These are phyloP conservation scores for Moesziomyces globuligerus DNA, from an alignment of 1,284 basidiomycete genomes.

Conservation along the genomic window DNA sequence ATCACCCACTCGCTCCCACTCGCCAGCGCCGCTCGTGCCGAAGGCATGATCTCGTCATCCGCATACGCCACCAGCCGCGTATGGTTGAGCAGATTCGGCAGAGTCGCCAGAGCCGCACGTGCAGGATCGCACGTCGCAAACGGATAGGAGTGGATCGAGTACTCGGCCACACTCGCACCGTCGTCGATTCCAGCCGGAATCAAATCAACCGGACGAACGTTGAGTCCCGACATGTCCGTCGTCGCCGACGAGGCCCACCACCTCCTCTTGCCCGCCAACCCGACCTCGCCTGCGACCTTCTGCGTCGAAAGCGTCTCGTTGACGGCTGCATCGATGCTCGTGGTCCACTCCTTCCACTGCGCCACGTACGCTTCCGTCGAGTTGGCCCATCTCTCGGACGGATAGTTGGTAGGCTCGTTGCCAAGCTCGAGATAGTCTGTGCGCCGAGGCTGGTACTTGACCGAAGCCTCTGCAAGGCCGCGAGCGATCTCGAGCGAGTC, in stretches of 20 bases:
- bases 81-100: slow-evolving; percentile 15
- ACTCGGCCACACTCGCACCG: slow-evolving; percentile 2
- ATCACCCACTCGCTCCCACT: slow-evolving; percentile 8
- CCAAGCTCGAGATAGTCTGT: slow-evolving; percentile 8
- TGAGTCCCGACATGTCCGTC: slow-evolving; percentile 5
- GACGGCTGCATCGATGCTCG: slow-evolving; percentile 1
- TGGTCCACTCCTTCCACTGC: slow-evolving; percentile 15
- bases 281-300: background rate
- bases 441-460: slow-evolving; percentile 2
- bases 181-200: slow-evolving; percentile 12
- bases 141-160: slow-evolving; percentile 16
- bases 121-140: slow-evolving; percentile 16
- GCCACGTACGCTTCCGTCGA: slow-evolving; percentile 7
- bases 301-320: background rate
- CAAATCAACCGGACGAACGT: slow-evolving; percentile 10
- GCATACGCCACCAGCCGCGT: slow-evolving; percentile 6
- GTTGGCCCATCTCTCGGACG: slow-evolving; percentile 1
- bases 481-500: slow-evolving; percentile 6
- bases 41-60: slow-evolving; percentile 10
- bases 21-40: slow-evolving; percentile 2
- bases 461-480: slow-evolving; percentile 4
- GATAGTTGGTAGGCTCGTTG: slow-evolving; percentile 17
- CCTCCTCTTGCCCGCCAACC: background rate
- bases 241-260: slow-evolving; percentile 18
- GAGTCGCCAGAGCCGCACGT: slow-evolving; percentile 1